phyloP scores from a whole-genome alignment of 768 basidiomycete genomes.

The Termitomyces sp. region DNA sequence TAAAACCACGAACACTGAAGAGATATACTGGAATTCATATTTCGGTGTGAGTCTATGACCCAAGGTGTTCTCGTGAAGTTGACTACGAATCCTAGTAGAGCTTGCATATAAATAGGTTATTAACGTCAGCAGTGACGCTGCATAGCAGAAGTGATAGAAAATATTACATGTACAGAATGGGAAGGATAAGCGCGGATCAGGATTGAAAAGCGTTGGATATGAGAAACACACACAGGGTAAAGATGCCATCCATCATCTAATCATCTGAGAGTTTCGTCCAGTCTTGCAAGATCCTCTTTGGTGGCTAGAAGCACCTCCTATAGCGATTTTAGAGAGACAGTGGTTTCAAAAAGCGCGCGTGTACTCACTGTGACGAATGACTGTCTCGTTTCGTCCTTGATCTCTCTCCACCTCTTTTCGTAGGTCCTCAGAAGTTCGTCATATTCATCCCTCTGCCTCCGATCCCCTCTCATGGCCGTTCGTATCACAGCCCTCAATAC shows the following conservation, averaged over 20 bases:
- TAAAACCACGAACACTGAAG: neutral
- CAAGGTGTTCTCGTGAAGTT: conserved; percentile 12
- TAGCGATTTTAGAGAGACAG: neutral
- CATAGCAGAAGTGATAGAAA: neutral
- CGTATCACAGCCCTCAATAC: conserved; percentile 53
- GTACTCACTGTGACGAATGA: conserved; percentile 50
- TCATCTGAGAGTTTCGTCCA: conserved; percentile 26
- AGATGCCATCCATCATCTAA: neutral
- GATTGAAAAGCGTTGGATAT: neutral
- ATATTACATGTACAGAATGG: neutral
- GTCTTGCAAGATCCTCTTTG: conserved; percentile 45
- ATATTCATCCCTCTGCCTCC: conserved; percentile 45
- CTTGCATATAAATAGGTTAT: conserved; percentile 7
- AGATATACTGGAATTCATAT: conserved; percentile 14
- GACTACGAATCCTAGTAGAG: neutral
- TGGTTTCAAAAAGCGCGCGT: neutral
- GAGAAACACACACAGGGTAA: neutral
- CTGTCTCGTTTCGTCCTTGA: conserved; percentile 61
- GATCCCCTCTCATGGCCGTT: conserved; percentile 41
- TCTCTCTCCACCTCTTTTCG: conserved; percentile 66
- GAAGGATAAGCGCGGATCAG: neutral
- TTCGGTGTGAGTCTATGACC: neutral
- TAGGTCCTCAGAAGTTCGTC: conserved; percentile 50
- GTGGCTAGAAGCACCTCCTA: conserved; percentile 48
- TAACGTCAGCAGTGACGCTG: neutral